Conservation (phyloP, 2,329 filamentous ascomycete species). For the Exophiala aquamarina region DNA sequence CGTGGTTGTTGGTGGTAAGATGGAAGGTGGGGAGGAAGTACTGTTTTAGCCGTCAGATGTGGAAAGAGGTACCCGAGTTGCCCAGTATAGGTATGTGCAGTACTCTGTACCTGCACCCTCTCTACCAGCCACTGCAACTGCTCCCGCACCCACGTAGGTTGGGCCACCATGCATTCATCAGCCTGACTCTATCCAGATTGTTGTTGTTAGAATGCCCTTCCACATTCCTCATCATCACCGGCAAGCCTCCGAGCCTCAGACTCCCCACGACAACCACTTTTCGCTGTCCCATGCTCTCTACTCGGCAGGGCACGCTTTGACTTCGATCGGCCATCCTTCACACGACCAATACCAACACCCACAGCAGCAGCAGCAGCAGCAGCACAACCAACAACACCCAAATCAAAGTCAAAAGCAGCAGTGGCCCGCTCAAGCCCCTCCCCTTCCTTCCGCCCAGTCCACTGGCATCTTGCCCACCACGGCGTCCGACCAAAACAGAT, state of each 20-base stretch:
- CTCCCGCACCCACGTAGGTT: too few species aligned
- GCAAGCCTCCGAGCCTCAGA: slow-evolving; percentile 20
- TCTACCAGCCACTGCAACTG: too few species aligned
- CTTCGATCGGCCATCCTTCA: slow-evolving; percentile 47
- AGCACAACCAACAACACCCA: slow-evolving; percentile 2
- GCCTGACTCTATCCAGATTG: too few species aligned
- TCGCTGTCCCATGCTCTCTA: slow-evolving; percentile 39
- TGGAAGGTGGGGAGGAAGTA: too few species aligned
- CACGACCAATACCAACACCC: slow-evolving; percentile 17
- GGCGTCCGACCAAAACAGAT: slow-evolving; percentile 16
- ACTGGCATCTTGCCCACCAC: slow-evolving; percentile 16
- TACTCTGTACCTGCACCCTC: too few species aligned
- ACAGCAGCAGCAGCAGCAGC: slow-evolving; percentile 9
- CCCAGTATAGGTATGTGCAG: too few species aligned
- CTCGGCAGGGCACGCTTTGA: slow-evolving; percentile 47
- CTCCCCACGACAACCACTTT: slow-evolving; percentile 26
- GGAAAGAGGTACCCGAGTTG: too few species aligned
- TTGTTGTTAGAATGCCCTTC: slow-evolving; percentile 23
- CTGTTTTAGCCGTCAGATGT: too few species aligned
- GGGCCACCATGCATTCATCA: too few species aligned
- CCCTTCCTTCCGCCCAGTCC: too few species aligned
- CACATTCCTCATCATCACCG: slow-evolving; percentile 26
- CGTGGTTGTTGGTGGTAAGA: too few species aligned
- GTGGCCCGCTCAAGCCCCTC: too few species aligned
- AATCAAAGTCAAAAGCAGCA: not conserved